Conservation (phyloP, 2,329 filamentous ascomycete genomes). For the Diplodia corticola region DNA sequence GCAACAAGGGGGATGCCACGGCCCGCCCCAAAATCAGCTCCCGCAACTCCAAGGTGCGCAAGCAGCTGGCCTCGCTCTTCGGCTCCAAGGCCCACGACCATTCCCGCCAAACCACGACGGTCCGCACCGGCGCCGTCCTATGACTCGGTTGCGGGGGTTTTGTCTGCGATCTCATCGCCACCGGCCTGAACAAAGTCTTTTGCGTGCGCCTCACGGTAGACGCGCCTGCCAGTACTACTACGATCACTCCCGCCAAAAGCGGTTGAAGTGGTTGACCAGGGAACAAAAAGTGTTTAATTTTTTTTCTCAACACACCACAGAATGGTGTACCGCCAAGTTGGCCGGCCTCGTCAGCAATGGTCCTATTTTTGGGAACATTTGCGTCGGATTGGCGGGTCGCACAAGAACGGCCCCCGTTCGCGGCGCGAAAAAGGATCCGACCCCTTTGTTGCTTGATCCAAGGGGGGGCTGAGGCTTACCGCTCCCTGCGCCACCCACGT, state of each 20-base stretch:
- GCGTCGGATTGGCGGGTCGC: neutral
- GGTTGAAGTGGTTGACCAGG: constrained; percentile 12
- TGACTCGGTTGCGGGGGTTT: constrained; percentile 11
- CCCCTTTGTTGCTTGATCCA: neutral
- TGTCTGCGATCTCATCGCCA: neutral
- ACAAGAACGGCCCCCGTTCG: too few relatives aligned
- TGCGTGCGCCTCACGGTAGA: neutral
- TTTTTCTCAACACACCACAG: neutral
- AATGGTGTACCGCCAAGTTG: neutral
- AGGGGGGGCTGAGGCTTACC: constrained; percentile 17
- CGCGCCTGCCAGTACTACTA: neutral
- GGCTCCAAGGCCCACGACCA: constrained; percentile 1
- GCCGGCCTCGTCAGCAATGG: neutral
- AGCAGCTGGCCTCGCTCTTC: constrained; percentile 18
- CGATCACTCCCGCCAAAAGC: constrained; percentile 14
- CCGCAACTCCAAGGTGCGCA: constrained; percentile 15
- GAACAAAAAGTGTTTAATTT: neutral
- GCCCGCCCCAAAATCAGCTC: neutral
- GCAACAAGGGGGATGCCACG: neutral
- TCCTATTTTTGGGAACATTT: neutral
- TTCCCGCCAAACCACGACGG: neutral
- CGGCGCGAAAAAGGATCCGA: neutral
- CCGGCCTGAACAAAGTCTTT: neutral
- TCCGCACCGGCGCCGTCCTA: neutral
- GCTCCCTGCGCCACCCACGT: neutral